phyloP scores from a whole-genome alignment of 345 rosid genomes.

The Syzygium jambos region DNA sequence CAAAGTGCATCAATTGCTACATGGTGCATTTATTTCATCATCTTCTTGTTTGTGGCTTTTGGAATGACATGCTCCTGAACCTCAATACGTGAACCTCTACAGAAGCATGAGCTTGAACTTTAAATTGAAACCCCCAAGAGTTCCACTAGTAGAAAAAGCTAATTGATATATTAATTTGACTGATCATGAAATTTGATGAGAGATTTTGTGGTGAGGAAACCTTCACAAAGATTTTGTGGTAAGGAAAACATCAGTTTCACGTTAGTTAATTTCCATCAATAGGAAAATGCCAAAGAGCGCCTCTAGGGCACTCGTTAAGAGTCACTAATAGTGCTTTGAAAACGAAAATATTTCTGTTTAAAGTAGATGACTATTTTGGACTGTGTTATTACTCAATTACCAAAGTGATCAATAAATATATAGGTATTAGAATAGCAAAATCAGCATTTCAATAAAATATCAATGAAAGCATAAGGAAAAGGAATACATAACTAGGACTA shows the following conservation, averaged over 20 bases:
- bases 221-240: neutral
- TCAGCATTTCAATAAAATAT: neutral
- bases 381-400: neutral
- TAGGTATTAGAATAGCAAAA: neutral
- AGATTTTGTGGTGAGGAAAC: neutral
- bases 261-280: neutral
- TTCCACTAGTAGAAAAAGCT: neutral
- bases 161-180: neutral
- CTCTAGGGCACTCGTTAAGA: neutral
- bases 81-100: neutral
- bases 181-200: neutral
- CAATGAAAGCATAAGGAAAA: neutral
- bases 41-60: neutral
- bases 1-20: neutral
- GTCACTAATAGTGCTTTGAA: neutral
- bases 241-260: neutral
- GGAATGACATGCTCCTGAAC: neutral
- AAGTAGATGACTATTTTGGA: neutral
- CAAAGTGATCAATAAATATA: neutral
- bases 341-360: neutral
- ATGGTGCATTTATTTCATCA: neutral
- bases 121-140: neutral
- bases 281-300: neutral
- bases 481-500: neutral
- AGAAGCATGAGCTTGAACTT: neutral